phyloP scores from a whole-genome alignment of 345 rosid genomes.

The Camelina neglecta region DNA sequence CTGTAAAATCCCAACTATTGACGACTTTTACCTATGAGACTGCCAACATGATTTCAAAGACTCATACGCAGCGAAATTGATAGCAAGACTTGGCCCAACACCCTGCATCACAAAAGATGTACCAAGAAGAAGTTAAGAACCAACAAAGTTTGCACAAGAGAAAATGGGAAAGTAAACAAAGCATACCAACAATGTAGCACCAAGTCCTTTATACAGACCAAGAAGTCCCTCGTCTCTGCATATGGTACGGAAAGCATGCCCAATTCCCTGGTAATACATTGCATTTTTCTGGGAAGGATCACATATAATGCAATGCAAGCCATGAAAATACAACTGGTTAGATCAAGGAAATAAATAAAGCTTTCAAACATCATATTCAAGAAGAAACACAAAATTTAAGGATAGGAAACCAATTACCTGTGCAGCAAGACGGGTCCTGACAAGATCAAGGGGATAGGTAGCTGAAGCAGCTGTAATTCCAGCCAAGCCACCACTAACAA shows the following conservation, averaged over 20 bases:
- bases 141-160: constrained; percentile 24
- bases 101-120: constrained; percentile 57
- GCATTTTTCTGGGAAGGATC: constrained; percentile 62
- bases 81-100: constrained; percentile 93
- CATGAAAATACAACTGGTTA: constrained; percentile 15
- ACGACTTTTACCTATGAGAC: constrained; percentile 60
- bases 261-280: constrained; percentile 82
- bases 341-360: not conserved
- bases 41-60: constrained; percentile 70
- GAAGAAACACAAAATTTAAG: not conserved
- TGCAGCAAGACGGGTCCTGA: constrained; percentile 96
- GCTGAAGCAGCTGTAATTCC: constrained; percentile 94
- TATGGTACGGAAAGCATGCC: constrained; percentile 77
- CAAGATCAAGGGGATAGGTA: constrained; percentile 94
- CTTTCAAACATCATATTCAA: not conserved
- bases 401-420: constrained; percentile 55
- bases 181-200: constrained; percentile 88
- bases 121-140: constrained; percentile 4
- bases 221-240: constrained; percentile 79
- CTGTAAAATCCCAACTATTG: not conserved
- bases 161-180: constrained; percentile 26
- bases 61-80: constrained; percentile 86
- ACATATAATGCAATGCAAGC: not conserved
- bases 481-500: constrained; percentile 89
- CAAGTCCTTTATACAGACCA: constrained; percentile 96